Conservation (phyloP, 1,284 basidiomycete species). For the Pholiota adiposa region DNA sequence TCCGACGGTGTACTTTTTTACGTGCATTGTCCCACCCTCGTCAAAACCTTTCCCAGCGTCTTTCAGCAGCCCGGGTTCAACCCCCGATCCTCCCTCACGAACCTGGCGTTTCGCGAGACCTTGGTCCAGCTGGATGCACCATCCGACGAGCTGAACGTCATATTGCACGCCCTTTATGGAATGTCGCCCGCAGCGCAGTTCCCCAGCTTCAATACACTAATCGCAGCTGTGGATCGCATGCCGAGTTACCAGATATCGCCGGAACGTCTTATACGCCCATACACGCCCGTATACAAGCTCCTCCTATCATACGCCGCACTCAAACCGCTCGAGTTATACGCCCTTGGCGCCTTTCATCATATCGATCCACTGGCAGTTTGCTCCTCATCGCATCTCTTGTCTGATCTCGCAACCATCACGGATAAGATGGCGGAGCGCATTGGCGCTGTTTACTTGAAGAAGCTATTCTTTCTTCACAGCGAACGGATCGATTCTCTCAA, state of each 20-base stretch:
- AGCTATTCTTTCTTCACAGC: constrained; percentile 48
- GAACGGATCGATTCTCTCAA: constrained; percentile 41
- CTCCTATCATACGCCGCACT: constrained; percentile 44
- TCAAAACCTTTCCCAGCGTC: constrained; percentile 18
- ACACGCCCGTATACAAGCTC: constrained; percentile 37
- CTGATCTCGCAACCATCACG: constrained; percentile 40
- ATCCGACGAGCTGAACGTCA: constrained; percentile 40
- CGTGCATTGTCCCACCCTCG: constrained; percentile 31
- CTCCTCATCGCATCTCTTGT: constrained; percentile 45
- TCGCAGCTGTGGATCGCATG: constrained; percentile 36
- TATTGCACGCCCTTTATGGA: constrained; percentile 43
- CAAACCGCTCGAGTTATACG: constrained; percentile 44
- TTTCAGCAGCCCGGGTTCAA: constrained; percentile 22
- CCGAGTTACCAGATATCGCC: constrained; percentile 37
- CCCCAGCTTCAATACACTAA: constrained; percentile 35
- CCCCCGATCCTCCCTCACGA: constrained; percentile 21
- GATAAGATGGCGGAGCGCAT: constrained; percentile 45
- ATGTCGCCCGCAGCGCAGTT: constrained; percentile 34
- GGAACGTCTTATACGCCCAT: constrained; percentile 34
- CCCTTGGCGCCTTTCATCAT: constrained; percentile 43
- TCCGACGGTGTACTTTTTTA: constrained; percentile 56
- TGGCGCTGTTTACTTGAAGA: constrained; percentile 50
- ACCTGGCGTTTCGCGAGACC: constrained; percentile 12
- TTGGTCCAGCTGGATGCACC: constrained; percentile 34
- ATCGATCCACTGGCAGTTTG: constrained; percentile 43